A percentile compares a stretch with the other conserved stretches of the same genome.
Conservation (phyloP, 306 rosid genomes). For the Fragaria nilgerrensis region DNA sequence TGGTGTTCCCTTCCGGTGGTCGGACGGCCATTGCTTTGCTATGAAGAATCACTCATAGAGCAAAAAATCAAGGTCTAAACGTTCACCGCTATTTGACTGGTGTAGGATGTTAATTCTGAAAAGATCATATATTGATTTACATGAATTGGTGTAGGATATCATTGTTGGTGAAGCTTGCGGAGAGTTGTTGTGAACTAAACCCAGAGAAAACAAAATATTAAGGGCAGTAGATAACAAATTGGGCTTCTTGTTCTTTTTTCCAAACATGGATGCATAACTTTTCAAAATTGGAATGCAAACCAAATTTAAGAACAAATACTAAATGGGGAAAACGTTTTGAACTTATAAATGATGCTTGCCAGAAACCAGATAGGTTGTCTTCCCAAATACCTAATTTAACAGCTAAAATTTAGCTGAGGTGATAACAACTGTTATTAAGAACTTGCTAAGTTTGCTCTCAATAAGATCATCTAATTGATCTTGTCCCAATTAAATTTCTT, state of each 20-base stretch:
- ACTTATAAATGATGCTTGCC: not conserved
- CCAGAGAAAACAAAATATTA: no score
- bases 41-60: conserved; percentile 90
- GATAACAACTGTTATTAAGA: not conserved
- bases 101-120: conserved; percentile 33
- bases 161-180: conserved; percentile 94
- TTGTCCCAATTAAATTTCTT: not conserved
- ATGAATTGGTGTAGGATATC: conserved; percentile 51
- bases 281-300: not conserved
- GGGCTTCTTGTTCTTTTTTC: no score
- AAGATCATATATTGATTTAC: not conserved
- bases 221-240: no score
- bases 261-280: not conserved
- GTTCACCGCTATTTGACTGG: conserved; percentile 21
- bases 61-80: conserved; percentile 69
- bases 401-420: conserved; percentile 5
- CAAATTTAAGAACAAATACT: not conserved
- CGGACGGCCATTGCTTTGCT: conserved; percentile 95
- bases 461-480: not conserved
- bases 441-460: not conserved
- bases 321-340: not conserved
- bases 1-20: conserved; percentile 98
- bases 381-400: not conserved
- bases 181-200: conserved; percentile 32
- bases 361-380: not conserved